These are phyloP conservation scores for Kickxella alabastrina DNA, from an alignment of 192 early-diverging fungal genomes.

Conservation along the genomic window DNA sequence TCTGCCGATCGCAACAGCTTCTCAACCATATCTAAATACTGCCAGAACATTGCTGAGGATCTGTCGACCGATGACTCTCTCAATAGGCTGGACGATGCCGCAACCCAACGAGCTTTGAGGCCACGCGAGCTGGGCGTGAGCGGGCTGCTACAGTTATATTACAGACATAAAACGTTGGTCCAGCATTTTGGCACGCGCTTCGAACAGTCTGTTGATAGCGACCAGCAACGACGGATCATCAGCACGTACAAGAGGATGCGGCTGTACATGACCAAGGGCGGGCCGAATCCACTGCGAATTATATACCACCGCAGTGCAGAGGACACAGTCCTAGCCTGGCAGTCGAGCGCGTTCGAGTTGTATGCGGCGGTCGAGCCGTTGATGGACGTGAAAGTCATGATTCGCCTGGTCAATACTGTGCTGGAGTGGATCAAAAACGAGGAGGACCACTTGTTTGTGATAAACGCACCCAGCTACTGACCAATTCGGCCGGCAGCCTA, in stretches of 20 bases:
- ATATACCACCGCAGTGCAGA: slow-evolving; percentile 19
- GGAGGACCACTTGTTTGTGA: slow-evolving; percentile 69
- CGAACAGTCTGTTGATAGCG: slow-evolving; percentile 19
- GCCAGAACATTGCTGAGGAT: slow-evolving; percentile 53
- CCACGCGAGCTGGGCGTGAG: slow-evolving; percentile 36
- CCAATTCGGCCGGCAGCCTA: too few species aligned
- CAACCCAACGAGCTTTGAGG: slow-evolving; percentile 45
- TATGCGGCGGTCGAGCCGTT: slow-evolving; percentile 64
- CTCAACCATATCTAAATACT: slow-evolving; percentile 69
- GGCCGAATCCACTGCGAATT: slow-evolving; percentile 30
- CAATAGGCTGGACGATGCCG: slow-evolving; percentile 50
- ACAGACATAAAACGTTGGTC: slow-evolving; percentile 37
- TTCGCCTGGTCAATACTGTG: slow-evolving; percentile 60
- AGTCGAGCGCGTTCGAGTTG: slow-evolving; percentile 68
- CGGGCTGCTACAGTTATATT: slow-evolving; percentile 38
- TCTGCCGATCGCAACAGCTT: slow-evolving; percentile 83
- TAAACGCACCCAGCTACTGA: slow-evolving; percentile 72
- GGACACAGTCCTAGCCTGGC: slow-evolving; percentile 36
- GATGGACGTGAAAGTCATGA: slow-evolving; percentile 61
- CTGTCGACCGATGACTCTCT: slow-evolving; percentile 39
- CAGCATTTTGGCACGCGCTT: slow-evolving; percentile 47
- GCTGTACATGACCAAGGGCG: slow-evolving; percentile 31
- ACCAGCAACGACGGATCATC: slow-evolving; percentile 44
- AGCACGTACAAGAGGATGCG: slow-evolving; percentile 58
- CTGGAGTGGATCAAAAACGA: slow-evolving; percentile 76